Base-by-base conservation (phyloP, 2,329 filamentous ascomycete species). In the Microdochium paspali region DNA sequence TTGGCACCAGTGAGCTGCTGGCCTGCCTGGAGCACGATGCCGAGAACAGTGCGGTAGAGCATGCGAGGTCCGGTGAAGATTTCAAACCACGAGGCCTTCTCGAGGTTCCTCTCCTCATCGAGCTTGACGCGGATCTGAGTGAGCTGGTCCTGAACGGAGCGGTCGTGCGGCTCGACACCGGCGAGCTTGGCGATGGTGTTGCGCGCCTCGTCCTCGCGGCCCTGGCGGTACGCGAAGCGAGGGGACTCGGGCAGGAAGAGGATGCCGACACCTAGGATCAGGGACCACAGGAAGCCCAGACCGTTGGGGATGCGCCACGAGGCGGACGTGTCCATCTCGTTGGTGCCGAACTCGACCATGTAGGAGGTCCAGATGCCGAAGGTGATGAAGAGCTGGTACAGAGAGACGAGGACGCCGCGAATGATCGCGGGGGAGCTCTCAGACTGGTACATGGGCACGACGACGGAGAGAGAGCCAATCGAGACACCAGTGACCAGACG, bases 1-100 rank as follows among this genome's bases (percentile, higher is more conserved):
- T 84, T 84, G 49, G 77, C 79, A 26, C 83, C 83, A 1, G 81
- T 85, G 2, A 87, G 68, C 58, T 87, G 83, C 61, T 86, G 82
- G 4, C 82, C 75, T 39, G 79, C 75, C 62, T 85, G 80, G 2
- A 87, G 72, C 3, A 69, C 59, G 30, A 85, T 74, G 32, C 83
- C 82, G 0, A 86, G 70, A 0, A 79, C 44, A 0, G 79, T 82
- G 24, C 83, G 74, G 61, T 85, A 80, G 5, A 77, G 54, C 77
- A 86, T 86, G 23, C 78, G 72, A 10, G 81, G 80, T 2, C 75
- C 82, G 18, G 80, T 85, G 57, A 86, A 84, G 59, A 85, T 80
- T 56, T 85, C 82, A 50, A 70, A 60, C 65, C 70, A 72, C 24
- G 64, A 67, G 28, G 72, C 71, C 47, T 75, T 69, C 0, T 68